Conservation (phyloP, 495 filamentous ascomycete species). For the Penicillium steckii region DNA sequence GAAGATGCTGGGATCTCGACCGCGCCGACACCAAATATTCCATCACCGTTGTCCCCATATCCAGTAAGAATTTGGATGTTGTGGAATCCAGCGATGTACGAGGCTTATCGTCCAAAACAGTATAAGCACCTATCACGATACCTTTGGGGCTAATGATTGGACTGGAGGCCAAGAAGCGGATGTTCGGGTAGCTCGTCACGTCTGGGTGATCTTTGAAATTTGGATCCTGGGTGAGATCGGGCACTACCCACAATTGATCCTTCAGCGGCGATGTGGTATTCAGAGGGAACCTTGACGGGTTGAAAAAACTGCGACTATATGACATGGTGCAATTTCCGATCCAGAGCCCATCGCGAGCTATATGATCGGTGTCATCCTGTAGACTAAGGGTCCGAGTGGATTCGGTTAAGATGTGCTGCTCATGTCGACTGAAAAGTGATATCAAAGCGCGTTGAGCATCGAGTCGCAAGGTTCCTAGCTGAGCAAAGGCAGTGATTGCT, state of each 20-base stretch:
- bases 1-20: constrained; percentile 7
- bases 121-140: constrained; percentile 15
- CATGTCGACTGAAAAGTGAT: neutral
- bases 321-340: neutral
- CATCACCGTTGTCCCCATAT: constrained; percentile 15
- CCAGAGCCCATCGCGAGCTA: neutral
- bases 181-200: constrained; percentile 42
- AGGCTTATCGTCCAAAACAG: constrained; percentile 11
- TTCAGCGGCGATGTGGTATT: no score
- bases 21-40: constrained; percentile 11
- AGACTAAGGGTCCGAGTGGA: neutral
- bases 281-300: constrained; percentile 25
- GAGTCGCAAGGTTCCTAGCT: neutral
- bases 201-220: constrained; percentile 17
- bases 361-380: neutral
- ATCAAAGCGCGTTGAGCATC: neutral
- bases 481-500: neutral
- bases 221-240: constrained; percentile 26
- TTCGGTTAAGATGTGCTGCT: neutral
- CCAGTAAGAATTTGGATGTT: constrained; percentile 5
- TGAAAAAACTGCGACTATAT: constrained; percentile 41
- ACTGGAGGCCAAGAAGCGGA: constrained; percentile 48
- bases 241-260: constrained; percentile 8
- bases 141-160: constrained; percentile 17
- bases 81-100: constrained; percentile 4